phyloP scores from a whole-genome alignment of 495 filamentous ascomycete species.

The Venustampulla echinocandica region DNA sequence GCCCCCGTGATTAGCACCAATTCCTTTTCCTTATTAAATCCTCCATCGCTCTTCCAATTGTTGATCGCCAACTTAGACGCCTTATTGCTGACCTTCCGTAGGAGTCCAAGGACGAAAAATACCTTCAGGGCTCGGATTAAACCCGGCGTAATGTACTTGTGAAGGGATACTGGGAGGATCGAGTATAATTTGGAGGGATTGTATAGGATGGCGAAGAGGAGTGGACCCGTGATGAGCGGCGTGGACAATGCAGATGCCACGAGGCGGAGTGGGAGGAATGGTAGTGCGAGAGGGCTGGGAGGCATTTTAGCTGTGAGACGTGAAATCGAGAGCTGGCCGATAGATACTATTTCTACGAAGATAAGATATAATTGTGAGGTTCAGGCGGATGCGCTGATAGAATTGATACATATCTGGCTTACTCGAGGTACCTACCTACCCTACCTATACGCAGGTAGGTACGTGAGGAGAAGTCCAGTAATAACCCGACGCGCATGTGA shows the following conservation, averaged over 20 bases:
- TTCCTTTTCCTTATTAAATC: conserved; percentile 55
- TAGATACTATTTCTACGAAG: too few relatives aligned
- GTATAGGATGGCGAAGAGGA: conserved; percentile 16
- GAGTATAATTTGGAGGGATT: conserved; percentile 9
- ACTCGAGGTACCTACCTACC: too few relatives aligned
- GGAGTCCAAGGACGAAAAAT: conserved; percentile 30
- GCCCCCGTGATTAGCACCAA: conserved; percentile 34
- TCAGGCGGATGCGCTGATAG: too few relatives aligned
- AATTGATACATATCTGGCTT: too few relatives aligned
- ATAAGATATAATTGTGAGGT: too few relatives aligned
- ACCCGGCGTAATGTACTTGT: neutral
- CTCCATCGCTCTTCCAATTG: conserved; percentile 49
- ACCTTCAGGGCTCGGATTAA: conserved; percentile 4
- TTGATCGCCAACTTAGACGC: conserved; percentile 47
- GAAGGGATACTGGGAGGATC: conserved; percentile 1
- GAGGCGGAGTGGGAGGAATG: neutral
- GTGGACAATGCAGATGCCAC: too few relatives aligned
- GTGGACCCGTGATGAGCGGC: conserved; percentile 6
- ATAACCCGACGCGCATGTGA: too few relatives aligned
- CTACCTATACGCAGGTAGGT: too few relatives aligned
- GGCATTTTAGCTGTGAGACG: too few relatives aligned
- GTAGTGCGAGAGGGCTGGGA: neutral
- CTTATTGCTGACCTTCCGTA: conserved; percentile 38
- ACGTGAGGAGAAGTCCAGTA: too few relatives aligned
- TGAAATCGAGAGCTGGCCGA: too few relatives aligned